Evolutionary conservation across 257 asterid species (phyloP).

Genomic region (Nemophila menziesii): DNA sequence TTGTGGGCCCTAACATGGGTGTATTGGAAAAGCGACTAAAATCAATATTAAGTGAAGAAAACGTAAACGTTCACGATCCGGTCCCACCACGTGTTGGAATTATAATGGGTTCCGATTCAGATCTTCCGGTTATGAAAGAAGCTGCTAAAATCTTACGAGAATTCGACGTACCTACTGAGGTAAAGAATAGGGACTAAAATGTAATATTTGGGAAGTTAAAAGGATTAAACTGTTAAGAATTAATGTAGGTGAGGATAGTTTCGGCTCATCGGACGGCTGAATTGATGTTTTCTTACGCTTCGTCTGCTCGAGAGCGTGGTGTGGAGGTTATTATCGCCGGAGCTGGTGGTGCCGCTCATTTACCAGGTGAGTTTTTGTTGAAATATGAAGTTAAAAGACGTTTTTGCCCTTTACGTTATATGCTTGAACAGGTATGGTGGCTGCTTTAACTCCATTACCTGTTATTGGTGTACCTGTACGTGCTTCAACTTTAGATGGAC

Average conservation of each 20-base stretch:
- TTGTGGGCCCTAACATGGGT: constrained; percentile 79
- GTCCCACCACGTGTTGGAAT: constrained; percentile 80
- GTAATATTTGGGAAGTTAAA: too few relatives aligned
- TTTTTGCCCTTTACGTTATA: not conserved
- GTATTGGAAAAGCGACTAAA: constrained; percentile 57
- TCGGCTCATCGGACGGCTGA: constrained; percentile 98
- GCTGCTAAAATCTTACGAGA: constrained; percentile 77
- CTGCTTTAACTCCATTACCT: constrained; percentile 93
- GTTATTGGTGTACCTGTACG: constrained; percentile 98
- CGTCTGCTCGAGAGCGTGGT: constrained; percentile 82
- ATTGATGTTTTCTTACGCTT: constrained; percentile 67
- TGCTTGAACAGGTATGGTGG: constrained; percentile 76
- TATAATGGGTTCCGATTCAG: constrained; percentile 99
- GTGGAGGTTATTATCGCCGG: constrained; percentile 93
- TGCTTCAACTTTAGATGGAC: constrained; percentile 82
- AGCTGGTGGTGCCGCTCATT: constrained; percentile 99
- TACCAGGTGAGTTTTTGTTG: constrained; percentile 53
- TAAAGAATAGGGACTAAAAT: too few relatives aligned
- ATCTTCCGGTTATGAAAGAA: constrained; percentile 97
- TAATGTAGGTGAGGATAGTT: constrained; percentile 72
- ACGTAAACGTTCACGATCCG: constrained; percentile 33
- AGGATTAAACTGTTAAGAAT: constrained; percentile 1
- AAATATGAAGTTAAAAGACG: not conserved
- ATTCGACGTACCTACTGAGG: constrained; percentile 85
- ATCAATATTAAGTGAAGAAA: constrained; percentile 44